These are phyloP conservation scores for Chionographis japonica DNA, from an alignment of 106 monocot genomes.

Conservation along the genomic window DNA sequence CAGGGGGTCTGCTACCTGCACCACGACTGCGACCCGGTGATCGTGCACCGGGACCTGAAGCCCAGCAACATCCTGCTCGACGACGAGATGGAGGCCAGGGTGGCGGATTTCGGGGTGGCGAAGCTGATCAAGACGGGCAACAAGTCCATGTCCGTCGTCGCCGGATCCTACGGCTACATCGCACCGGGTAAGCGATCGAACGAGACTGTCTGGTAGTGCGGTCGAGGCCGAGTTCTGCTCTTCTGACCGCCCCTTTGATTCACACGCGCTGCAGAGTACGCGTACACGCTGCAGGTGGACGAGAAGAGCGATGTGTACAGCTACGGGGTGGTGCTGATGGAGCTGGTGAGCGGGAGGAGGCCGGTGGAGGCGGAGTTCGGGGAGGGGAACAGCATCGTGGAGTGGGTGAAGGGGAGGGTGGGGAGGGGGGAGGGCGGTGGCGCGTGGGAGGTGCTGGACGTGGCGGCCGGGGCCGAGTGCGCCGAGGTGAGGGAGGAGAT, in stretches of 20 bases:
- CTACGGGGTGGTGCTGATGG: conserved; percentile 81
- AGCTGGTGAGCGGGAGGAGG: conserved; percentile 71
- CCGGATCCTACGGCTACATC: conserved; percentile 90
- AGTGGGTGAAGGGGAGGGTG: conserved; percentile 56
- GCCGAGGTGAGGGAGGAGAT: conserved; percentile 71
- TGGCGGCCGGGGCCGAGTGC: conserved; percentile 12
- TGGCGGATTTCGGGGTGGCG: conserved; percentile 88
- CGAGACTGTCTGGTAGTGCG: not conserved
- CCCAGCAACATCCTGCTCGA: conserved; percentile 89
- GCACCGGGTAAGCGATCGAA: conserved; percentile 52
- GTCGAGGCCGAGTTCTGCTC: too few species aligned
- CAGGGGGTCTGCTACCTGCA: conserved; percentile 83
- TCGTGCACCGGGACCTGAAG: conserved; percentile 84
- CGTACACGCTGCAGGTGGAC: conserved; percentile 77
- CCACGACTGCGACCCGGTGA: conserved; percentile 71
- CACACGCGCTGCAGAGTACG: conserved; percentile 38
- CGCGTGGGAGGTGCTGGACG: conserved; percentile 39
- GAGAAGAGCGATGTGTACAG: conserved; percentile 92
- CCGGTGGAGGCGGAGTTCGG: conserved; percentile 80
- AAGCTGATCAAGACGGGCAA: conserved; percentile 40
- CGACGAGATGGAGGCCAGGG: conserved; percentile 74
- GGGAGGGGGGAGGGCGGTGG: conserved; percentile 13
- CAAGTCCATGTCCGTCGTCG: conserved; percentile 60
- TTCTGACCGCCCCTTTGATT: too few species aligned
- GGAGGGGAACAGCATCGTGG: conserved; percentile 70